Base-by-base conservation (phyloP, 202 grass and related monocot species). In the Eragrostis tef region DNA sequence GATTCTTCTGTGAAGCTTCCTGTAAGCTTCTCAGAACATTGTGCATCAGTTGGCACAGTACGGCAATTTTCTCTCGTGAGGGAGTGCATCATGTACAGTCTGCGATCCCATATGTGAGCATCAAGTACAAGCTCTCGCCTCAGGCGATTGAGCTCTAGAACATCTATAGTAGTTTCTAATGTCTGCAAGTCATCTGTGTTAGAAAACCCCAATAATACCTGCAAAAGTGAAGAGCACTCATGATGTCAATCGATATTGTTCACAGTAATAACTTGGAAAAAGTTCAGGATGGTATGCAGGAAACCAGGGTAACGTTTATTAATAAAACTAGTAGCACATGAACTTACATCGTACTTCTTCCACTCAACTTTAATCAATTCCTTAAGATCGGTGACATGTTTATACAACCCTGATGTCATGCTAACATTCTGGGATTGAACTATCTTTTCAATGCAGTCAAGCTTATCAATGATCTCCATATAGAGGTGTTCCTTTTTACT, bases 321-420 rank as follows among this genome's bases (percentile, higher is more conserved):
- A 61, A 82, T 54, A 88, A 74, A 73, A 88, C 39, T 78, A 78
- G 67, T 77, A 75, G 36, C 15, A 49, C 9, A 60, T 49, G 29
- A 69, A 89, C 92, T 89, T 94, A 94, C 96, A 21, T 95, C 78
- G 71, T 99, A 99, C 73, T 93, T 89, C 79, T 90, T 89, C 84
- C 83, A 81, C 68, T 95, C 88, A 51, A 84, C 20, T 87, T 87
- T 86, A 83, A 95, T 75, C 74, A 87, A 81, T 49, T 91, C 88
- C 78, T 93, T 93, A 65, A 99, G 81, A 74, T 93, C 85, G 12
- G 64, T 54, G 77, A 91, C 51, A 77, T 91, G 76, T 73, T 68
- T 90, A 85, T 61, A 48, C 65, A 99, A 86, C 81, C 88, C 89
- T 83, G 80, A 45, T 34, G 93, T 87, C 77, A 88, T 85, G 59